Conservation (phyloP, 2,329 filamentous ascomycete genomes). For the Penicillium sp. region DNA sequence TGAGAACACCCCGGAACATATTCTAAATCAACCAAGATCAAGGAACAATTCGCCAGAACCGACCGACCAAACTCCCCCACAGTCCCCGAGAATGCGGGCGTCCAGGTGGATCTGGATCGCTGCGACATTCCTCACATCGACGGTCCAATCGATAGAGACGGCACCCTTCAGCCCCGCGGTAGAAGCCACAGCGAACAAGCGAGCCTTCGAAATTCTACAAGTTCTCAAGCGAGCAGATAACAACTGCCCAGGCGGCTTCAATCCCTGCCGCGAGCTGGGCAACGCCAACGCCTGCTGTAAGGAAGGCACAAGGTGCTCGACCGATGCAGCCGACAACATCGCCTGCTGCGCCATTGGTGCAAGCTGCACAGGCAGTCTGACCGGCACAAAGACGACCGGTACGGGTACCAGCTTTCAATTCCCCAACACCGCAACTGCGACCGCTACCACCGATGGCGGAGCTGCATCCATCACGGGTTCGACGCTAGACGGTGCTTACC, state of each 20-base stretch:
- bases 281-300: slow-evolving; percentile 56
- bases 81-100: slow-evolving; percentile 33
- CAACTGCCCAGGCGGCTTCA: slow-evolving; percentile 52
- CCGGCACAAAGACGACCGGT: slow-evolving; percentile 24
- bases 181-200: slow-evolving; percentile 20
- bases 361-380: slow-evolving; percentile 56
- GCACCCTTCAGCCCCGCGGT: slow-evolving; percentile 31
- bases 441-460: slow-evolving; percentile 24
- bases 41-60: slow-evolving; percentile 1
- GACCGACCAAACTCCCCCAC: neutral
- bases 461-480: slow-evolving; percentile 28
- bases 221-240: slow-evolving; percentile 32
- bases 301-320: slow-evolving; percentile 51
- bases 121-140: slow-evolving; percentile 31
- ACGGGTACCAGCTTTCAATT: slow-evolving; percentile 35
- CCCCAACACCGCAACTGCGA: slow-evolving; percentile 32
- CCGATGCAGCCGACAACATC: slow-evolving; percentile 55
- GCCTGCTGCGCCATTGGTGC: slow-evolving; percentile 59
- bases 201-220: slow-evolving; percentile 33
- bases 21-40: neutral
- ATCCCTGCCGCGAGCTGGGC: slow-evolving; percentile 51
- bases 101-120: slow-evolving; percentile 33
- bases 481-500: slow-evolving; percentile 51
- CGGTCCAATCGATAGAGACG: slow-evolving; percentile 30
- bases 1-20: neutral